Evolutionary conservation across 441 rosid genomes (phyloP).

Genomic region (Populus trichocarpa): DNA sequence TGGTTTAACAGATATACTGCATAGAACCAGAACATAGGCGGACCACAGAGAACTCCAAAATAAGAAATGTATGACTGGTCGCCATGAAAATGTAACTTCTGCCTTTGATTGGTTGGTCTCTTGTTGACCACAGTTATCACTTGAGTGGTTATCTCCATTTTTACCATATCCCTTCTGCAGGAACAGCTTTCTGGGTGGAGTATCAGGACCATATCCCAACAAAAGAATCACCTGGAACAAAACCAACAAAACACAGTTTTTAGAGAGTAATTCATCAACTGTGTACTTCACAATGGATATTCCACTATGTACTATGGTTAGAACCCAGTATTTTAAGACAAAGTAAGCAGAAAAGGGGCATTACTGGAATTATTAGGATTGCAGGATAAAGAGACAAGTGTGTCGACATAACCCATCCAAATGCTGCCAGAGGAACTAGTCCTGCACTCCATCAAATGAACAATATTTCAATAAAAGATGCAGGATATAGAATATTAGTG

Average conservation of each 20-base stretch:
- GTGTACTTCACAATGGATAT: neutral
- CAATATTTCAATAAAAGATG: slow-evolving; percentile 12
- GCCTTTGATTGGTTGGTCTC: slow-evolving; percentile 25
- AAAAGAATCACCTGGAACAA: slow-evolving; percentile 61
- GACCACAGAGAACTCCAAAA: slow-evolving; percentile 77
- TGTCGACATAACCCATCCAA: slow-evolving; percentile 89
- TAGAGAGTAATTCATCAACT: neutral
- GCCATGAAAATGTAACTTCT: slow-evolving; percentile 51
- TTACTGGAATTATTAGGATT: slow-evolving; percentile 71
- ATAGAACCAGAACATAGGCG: slow-evolving; percentile 57
- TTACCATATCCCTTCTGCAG: slow-evolving; percentile 32
- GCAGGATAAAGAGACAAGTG: slow-evolving; percentile 91
- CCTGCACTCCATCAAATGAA: slow-evolving; percentile 44
- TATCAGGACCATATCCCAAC: slow-evolving; percentile 82
- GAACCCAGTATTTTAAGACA: slow-evolving; percentile 5
- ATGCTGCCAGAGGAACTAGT: slow-evolving; percentile 78
- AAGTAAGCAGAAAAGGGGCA: slow-evolving; percentile 12
- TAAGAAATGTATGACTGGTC: slow-evolving; percentile 49
- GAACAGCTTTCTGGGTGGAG: slow-evolving; percentile 76
- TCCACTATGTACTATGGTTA: neutral
- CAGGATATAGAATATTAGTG: neutral
- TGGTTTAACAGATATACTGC: slow-evolving; percentile 58
- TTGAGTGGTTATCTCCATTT: slow-evolving; percentile 26
- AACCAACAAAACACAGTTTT: slow-evolving; percentile 13
- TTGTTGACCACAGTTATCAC: slow-evolving; percentile 23